Evolutionary conservation across 768 basidiomycete species (phyloP).

Genomic region (Wakefieldia striispora): DNA sequence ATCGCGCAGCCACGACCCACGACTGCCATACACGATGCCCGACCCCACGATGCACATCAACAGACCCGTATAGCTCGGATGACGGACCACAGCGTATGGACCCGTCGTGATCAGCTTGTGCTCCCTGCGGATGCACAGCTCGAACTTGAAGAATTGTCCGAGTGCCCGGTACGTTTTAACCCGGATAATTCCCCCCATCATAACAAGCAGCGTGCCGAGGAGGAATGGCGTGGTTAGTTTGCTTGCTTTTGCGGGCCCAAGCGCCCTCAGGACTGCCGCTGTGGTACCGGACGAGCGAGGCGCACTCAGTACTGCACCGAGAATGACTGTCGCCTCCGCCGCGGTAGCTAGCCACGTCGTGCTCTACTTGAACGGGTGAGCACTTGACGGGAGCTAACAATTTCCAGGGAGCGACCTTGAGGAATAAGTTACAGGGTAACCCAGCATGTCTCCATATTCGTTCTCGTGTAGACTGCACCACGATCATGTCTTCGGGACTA

Average conservation of each 20-base stretch:
- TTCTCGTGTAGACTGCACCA: constrained; percentile 1
- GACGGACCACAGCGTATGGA: constrained; percentile 28
- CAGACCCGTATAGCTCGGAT: constrained; percentile 25
- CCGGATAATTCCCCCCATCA: constrained; percentile 5
- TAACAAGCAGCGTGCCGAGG: constrained; percentile 6
- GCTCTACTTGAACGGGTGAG: background rate
- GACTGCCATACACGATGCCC: background rate
- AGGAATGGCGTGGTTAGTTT: constrained; percentile 1
- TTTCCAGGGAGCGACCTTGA: background rate
- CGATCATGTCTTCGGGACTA: constrained; percentile 3
- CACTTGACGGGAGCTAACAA: too few species aligned
- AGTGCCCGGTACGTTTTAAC: constrained; percentile 10
- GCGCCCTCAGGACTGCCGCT: background rate
- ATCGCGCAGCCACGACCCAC: constrained; percentile 1
- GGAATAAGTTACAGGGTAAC: background rate
- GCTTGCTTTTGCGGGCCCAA: constrained; percentile 11
- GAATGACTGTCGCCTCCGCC: constrained; percentile 1
- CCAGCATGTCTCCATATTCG: constrained; percentile 3
- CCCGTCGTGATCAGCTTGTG: constrained; percentile 27
- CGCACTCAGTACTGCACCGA: background rate
- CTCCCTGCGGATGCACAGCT: constrained; percentile 16
- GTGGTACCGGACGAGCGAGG: background rate
- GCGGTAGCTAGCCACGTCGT: background rate
- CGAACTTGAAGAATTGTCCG: constrained; percentile 20
- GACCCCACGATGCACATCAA: background rate